Base-by-base conservation (phyloP, 2,329 filamentous ascomycete species). In the Didymella arachidicola region DNA sequence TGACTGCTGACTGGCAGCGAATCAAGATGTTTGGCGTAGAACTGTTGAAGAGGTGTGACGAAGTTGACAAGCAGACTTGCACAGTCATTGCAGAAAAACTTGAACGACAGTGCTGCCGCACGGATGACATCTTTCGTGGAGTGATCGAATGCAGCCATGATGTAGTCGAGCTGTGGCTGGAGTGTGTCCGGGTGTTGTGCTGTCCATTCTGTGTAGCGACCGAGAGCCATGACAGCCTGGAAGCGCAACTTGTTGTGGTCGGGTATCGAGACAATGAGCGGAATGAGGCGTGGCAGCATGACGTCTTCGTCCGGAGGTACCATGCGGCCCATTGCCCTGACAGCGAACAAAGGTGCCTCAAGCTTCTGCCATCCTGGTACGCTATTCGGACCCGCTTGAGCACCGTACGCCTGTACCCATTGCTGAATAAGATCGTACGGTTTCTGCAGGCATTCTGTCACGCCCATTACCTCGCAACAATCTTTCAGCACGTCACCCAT, bases 401-500 rank as follows among this genome's bases (percentile, higher is more conserved):
- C 81, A 22, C 89, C 93, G 71, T 96, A 93, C 56, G 88, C 89
- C 58, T 87, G 86, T 75, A 93, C 94, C 94, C 96, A 99, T 29
- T 88, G 73, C 76, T 97, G 90, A 67, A 99, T 96, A 58, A 92
- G 83, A 18, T 89, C 82, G 65, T 96, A 92, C 7, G 96, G 90
- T 78, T 99, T 99, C 65, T 87, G 87, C 45, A 99, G 83, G 70
- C 95, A 98, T 62, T 96, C 91, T 0, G 92, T 90, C 11, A 96
- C 91, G 10, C 94, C 94, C 81, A 99, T 93, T 39, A 99, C 94
- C 74, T 97, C 91, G 77, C 95, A 99, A 53, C 92, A 92, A 72
- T 99, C 95, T 79, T 99, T 99, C 48, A 99, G 84, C 0, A 96
- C 96, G 74, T 99, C 96, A 34, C 95, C 95, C 92, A 99, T 98